Conservation (phyloP, 1,139 yeast genomes). For the Debaryomycetaceae sp. region DNA sequence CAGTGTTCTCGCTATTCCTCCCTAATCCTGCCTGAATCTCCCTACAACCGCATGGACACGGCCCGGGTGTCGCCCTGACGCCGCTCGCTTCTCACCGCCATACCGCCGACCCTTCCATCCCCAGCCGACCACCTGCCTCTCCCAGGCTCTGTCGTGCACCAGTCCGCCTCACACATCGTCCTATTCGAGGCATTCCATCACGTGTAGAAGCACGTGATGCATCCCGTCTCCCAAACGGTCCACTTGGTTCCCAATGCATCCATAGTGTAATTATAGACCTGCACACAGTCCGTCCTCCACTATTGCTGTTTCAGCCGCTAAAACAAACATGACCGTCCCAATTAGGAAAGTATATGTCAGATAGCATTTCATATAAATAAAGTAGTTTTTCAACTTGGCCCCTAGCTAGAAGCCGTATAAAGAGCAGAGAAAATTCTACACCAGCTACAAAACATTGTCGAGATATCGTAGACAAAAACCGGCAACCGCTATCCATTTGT, state of each 20-base stretch:
- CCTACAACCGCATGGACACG: too few species aligned
- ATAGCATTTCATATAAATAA: not conserved
- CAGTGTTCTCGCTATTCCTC: too few species aligned
- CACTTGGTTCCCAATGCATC: too few species aligned
- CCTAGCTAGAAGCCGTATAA: not conserved
- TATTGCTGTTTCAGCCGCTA: constrained; percentile 7
- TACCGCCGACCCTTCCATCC: too few species aligned
- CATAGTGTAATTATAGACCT: too few species aligned
- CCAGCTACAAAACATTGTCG: not conserved
- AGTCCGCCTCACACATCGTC: too few species aligned
- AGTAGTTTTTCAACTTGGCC: not conserved
- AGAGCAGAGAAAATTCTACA: not conserved
- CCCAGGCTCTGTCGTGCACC: too few species aligned
- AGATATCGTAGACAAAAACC: not conserved
- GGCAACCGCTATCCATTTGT: too few species aligned
- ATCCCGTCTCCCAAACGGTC: not conserved
- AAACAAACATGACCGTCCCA: constrained; percentile 9
- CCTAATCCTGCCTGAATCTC: too few species aligned
- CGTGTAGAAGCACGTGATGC: not conserved
- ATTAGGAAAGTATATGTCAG: constrained; percentile 3
- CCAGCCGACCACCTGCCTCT: too few species aligned
- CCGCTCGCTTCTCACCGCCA: too few species aligned
- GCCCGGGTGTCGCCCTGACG: too few species aligned
- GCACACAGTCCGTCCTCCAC: not conserved
- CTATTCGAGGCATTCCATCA: not conserved